These are phyloP conservation scores for Cordyceps tenuipes DNA, from an alignment of 2,329 filamentous ascomycete genomes.

Conservation along the genomic window DNA sequence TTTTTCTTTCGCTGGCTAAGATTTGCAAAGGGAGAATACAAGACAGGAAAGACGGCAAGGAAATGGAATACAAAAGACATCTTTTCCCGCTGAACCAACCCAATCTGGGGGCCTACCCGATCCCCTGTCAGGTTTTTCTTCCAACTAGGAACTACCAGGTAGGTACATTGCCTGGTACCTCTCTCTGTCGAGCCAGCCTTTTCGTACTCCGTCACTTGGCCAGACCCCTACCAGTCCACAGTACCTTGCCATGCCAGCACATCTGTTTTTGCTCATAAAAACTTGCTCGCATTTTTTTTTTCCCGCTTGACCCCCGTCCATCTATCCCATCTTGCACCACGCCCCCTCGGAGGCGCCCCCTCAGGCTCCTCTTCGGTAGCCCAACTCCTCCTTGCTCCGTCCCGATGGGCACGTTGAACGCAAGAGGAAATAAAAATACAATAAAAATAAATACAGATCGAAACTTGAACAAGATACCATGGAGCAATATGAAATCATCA, in stretches of 20 bases:
- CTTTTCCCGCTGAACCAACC: neutral
- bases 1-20: too few species aligned
- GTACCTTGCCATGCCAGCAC: neutral
- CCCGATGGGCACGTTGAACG: neutral
- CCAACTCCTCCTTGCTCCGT: neutral
- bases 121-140: neutral
- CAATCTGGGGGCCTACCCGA: slow-evolving; percentile 2
- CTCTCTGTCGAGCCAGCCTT: neutral
- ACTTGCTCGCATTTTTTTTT: neutral
- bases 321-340: neutral
- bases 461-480: neutral
- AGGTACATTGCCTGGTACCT: neutral
- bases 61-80: neutral
- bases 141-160: too few species aligned
- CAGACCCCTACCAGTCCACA: neutral
- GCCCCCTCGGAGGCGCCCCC: neutral
- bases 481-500: neutral
- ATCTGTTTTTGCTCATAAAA: slow-evolving; percentile 4
- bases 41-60: neutral
- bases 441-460: neutral
- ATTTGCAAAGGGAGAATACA: neutral
- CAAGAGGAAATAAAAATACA: neutral
- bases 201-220: neutral
- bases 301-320: neutral
- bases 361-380: neutral